Percentiles rank a stretch among this genome's conserved stretches.
Evolutionary conservation across 2,329 filamentous ascomycete genomes (phyloP).

Genomic region (Botrytis aclada): DNA sequence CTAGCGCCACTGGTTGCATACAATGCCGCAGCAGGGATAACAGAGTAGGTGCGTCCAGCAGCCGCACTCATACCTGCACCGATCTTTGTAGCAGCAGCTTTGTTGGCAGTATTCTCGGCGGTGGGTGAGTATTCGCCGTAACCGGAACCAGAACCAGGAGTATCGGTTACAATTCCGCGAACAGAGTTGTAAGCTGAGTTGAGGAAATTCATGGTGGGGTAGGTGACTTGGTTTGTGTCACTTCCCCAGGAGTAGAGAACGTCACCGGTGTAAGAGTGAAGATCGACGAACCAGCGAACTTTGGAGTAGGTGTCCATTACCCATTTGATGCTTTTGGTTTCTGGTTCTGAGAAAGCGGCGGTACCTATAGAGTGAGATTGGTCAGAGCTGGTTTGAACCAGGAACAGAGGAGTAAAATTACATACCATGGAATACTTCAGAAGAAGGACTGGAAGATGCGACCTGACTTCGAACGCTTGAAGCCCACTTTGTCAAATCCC

Average conservation of each 20-base stretch:
- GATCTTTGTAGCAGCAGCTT: slow-evolving; percentile 39
- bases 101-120: slow-evolving; percentile 40
- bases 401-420: neutral
- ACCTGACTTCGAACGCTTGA: slow-evolving; percentile 40
- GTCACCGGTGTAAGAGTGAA: slow-evolving; percentile 53
- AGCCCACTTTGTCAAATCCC: slow-evolving; percentile 50
- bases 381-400: neutral
- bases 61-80: slow-evolving; percentile 42
- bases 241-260: slow-evolving; percentile 58
- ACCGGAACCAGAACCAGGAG: slow-evolving; percentile 32
- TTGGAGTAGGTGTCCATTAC: slow-evolving; percentile 49
- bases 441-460: slow-evolving; percentile 39
- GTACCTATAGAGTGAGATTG: slow-evolving; percentile 39
- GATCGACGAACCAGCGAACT: slow-evolving; percentile 56
- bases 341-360: slow-evolving; percentile 52
- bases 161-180: slow-evolving; percentile 47
- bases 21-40: slow-evolving; percentile 42
- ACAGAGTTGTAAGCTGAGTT: slow-evolving; percentile 51
- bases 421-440: slow-evolving; percentile 41
- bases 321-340: slow-evolving; percentile 54
- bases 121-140: slow-evolving; percentile 48
- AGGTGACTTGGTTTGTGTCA: slow-evolving; percentile 49
- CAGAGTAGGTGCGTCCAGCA: slow-evolving; percentile 40
- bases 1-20: slow-evolving; percentile 48
- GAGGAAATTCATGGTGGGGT: slow-evolving; percentile 49